Conservation (phyloP, 2,329 filamentous ascomycete species). For the Scytalidium sp. region DNA sequence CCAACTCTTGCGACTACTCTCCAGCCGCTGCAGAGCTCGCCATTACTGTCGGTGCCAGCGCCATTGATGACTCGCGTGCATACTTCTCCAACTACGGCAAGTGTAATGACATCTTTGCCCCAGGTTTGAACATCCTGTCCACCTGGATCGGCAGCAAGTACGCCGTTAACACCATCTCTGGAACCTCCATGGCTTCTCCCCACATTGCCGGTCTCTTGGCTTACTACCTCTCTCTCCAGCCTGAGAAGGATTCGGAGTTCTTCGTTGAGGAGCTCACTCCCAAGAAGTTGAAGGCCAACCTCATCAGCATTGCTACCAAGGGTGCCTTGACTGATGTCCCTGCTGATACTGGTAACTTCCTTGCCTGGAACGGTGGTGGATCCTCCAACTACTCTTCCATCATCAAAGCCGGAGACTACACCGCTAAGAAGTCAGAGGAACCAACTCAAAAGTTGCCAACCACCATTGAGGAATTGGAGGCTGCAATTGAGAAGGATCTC, state of each 20-base stretch:
- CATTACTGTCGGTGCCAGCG: constrained; percentile 93
- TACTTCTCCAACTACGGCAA: constrained; percentile 99
- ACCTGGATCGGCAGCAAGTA: constrained; percentile 98
- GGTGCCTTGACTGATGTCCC: constrained; percentile 80
- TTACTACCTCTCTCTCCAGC: constrained; percentile 97
- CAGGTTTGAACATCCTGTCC: constrained; percentile 93
- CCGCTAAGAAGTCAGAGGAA: constrained; percentile 45
- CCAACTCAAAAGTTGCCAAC: constrained; percentile 43
- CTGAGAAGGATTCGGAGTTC: constrained; percentile 84
- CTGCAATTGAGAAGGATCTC: constrained; percentile 54
- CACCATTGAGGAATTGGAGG: constrained; percentile 58
- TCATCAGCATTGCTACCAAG: constrained; percentile 79
- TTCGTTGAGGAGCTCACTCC: constrained; percentile 87
- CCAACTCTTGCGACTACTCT: constrained; percentile 98
- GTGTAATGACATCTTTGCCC: constrained; percentile 99
- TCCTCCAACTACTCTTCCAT: constrained; percentile 88
- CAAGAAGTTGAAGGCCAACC: constrained; percentile 86
- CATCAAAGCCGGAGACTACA: constrained; percentile 70
- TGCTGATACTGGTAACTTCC: constrained; percentile 83
- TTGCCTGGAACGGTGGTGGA: constrained; percentile 98
- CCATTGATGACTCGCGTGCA: constrained; percentile 89
- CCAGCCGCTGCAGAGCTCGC: constrained; percentile 89
- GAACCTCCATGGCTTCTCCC: constrained; percentile 98
- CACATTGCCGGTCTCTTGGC: constrained; percentile 95
- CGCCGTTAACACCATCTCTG: constrained; percentile 97